Conservation (phyloP, 1,139 yeast species). For the Geotrichum candidum region DNA sequence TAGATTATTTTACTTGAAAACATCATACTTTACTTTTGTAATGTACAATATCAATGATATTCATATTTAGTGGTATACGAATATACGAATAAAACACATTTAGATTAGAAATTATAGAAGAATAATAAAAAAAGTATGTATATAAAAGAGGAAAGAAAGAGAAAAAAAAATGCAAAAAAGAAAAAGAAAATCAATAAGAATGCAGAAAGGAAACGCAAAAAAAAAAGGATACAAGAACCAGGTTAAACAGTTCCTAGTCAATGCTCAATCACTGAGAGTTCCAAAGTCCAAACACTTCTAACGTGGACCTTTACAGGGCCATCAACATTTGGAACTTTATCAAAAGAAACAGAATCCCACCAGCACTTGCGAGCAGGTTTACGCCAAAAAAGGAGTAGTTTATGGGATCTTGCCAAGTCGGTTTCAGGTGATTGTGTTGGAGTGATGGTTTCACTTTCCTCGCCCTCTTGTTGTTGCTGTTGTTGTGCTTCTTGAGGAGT, state of each 20-base stretch:
- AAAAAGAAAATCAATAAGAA: background rate
- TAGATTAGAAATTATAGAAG: too few relatives aligned
- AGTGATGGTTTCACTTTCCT: background rate
- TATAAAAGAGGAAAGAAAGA: background rate
- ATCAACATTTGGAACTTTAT: constrained; percentile 31
- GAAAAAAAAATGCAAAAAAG: background rate
- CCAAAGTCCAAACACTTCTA: constrained; percentile 82
- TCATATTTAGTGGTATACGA: background rate
- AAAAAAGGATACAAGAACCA: background rate
- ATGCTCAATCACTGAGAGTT: constrained; percentile 41
- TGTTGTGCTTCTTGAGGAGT: background rate
- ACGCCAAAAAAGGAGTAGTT: constrained; percentile 87
- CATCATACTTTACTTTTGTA: too few relatives aligned
- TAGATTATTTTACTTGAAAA: background rate
- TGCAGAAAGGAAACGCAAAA: background rate
- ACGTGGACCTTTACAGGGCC: constrained; percentile 58
- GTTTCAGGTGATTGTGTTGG: constrained; percentile 7
- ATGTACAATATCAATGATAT: background rate
- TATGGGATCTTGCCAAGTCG: constrained; percentile 50
- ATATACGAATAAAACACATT: background rate
- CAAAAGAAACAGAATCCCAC: constrained; percentile 71
- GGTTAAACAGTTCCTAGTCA: background rate
- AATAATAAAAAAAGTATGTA: too few relatives aligned
- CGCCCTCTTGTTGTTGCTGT: background rate
- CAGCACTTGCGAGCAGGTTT: constrained; percentile 99